Percentiles rank a stretch among this genome's conserved stretches.
Conservation (phyloP, 164 flowering plant species). For the Aristolochia fimbriata region DNA sequence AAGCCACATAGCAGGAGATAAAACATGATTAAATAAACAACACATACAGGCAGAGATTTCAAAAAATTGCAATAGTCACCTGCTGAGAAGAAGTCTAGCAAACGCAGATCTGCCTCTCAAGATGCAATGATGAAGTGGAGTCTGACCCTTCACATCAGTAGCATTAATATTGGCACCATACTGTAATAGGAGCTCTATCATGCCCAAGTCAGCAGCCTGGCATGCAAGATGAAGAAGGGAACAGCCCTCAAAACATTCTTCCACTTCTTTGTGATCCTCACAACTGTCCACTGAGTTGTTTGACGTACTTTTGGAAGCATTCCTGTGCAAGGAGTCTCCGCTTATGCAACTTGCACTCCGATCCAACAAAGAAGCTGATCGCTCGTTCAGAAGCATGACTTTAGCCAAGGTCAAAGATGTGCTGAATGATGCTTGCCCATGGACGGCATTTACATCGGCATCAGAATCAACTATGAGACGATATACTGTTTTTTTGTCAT, state of each 20-base stretch:
- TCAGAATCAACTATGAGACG: slow-evolving; percentile 51
- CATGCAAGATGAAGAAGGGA: slow-evolving; percentile 85
- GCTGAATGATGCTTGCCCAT: slow-evolving; percentile 29
- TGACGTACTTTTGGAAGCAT: slow-evolving; percentile 21
- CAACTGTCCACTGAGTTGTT: slow-evolving; percentile 15
- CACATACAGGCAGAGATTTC: not conserved
- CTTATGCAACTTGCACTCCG: slow-evolving; percentile 19
- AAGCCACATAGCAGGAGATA: not conserved
- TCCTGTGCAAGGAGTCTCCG: slow-evolving; percentile 20
- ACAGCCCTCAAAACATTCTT: slow-evolving; percentile 44
- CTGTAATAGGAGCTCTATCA: slow-evolving; percentile 87
- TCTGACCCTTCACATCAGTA: slow-evolving; percentile 55
- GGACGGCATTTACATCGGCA: slow-evolving; percentile 54
- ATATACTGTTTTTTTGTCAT: slow-evolving; percentile 73
- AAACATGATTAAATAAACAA: not conserved
- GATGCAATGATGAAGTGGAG: slow-evolving; percentile 71
- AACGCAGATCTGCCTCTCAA: slow-evolving; percentile 33
- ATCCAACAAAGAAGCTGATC: slow-evolving; percentile 14
- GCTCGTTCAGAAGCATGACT: slow-evolving; percentile 64
- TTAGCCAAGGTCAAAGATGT: slow-evolving; percentile 33
- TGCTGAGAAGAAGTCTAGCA: slow-evolving; percentile 53
- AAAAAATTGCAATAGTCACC: slow-evolving; percentile 27
- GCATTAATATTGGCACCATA: slow-evolving; percentile 71
- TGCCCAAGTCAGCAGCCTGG: slow-evolving; percentile 63
- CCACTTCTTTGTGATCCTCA: slow-evolving; percentile 22